phyloP scores from a whole-genome alignment of 169 alveolate species.

The Amoebophrya sp. region DNA sequence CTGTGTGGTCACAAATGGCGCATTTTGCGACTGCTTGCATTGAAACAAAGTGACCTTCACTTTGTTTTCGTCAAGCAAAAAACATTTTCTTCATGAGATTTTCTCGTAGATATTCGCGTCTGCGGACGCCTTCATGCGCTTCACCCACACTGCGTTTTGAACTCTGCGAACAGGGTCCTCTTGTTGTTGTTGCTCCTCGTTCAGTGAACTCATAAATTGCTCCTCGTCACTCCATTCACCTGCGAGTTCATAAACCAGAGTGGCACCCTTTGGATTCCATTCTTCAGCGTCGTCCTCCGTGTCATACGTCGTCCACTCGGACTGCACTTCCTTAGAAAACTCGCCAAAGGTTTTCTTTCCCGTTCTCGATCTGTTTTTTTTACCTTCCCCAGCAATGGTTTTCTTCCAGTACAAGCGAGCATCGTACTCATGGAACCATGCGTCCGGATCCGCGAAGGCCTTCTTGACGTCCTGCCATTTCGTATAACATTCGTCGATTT shows the following conservation, averaged over 20 bases:
- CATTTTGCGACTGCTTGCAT: too few relatives aligned
- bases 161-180: background rate
- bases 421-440: background rate
- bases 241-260: background rate
- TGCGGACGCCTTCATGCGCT: background rate
- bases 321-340: background rate
- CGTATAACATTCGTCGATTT: background rate
- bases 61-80: too few relatives aligned
- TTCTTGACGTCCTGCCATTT: background rate
- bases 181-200: background rate
- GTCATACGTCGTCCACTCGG: too few relatives aligned
- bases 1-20: too few relatives aligned
- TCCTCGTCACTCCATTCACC: background rate
- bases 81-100: background rate
- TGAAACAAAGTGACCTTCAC: too few relatives aligned
- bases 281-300: too few relatives aligned
- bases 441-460: background rate
- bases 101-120: background rate
- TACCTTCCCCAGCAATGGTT: background rate
- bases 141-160: background rate
- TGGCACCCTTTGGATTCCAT: background rate
- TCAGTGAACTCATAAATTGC: too few relatives aligned
- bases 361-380: background rate
- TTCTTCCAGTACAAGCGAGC: background rate
- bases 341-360: background rate